A percentile compares a stretch with the other conserved stretches of the same genome.
These are phyloP conservation scores for Ehretia macrophylla DNA, from an alignment of 257 asterid genomes.

Conservation along the genomic window DNA sequence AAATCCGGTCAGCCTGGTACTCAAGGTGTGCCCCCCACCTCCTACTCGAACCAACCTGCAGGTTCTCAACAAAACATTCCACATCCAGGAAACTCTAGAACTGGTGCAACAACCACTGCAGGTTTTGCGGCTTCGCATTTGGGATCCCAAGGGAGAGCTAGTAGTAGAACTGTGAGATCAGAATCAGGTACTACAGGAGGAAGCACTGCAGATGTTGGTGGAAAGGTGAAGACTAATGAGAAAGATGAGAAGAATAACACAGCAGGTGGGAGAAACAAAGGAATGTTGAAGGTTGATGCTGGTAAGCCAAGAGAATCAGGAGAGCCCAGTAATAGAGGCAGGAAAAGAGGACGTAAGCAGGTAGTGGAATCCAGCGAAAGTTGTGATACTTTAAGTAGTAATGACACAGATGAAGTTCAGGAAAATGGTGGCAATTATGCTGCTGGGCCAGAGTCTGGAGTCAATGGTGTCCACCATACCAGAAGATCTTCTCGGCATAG, in stretches of 20 bases:
- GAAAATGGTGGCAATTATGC: constrained; percentile 24
- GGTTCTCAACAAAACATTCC: constrained; percentile 21
- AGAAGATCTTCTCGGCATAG: constrained; percentile 64
- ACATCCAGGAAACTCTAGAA: constrained; percentile 17
- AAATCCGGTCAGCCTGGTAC: constrained; percentile 28
- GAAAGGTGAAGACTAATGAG: constrained; percentile 21
- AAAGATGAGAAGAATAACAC: constrained; percentile 10
- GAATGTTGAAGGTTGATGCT: constrained; percentile 23
- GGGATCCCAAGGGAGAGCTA: constrained; percentile 26
- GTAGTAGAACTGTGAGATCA: constrained; percentile 22
- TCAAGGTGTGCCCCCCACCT: constrained; percentile 26
- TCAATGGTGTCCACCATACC: constrained; percentile 18
- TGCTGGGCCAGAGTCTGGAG: constrained; percentile 29
- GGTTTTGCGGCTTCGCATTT: constrained; percentile 27
- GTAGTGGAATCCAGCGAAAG: constrained; percentile 51
- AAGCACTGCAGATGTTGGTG: constrained; percentile 24
- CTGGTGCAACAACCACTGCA: constrained; percentile 19
- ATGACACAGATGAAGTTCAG: constrained; percentile 34
- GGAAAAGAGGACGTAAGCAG: constrained; percentile 46
- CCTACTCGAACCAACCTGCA: constrained; percentile 21
- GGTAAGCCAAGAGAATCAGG: constrained; percentile 14
- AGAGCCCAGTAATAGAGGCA: constrained; percentile 24
- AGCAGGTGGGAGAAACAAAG: constrained; percentile 15
- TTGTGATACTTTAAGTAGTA: constrained; percentile 39
- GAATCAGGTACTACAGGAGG: constrained; percentile 28